These are phyloP conservation scores for Erodium trifolium DNA, from an alignment of 441 rosid species.

Conservation along the genomic window DNA sequence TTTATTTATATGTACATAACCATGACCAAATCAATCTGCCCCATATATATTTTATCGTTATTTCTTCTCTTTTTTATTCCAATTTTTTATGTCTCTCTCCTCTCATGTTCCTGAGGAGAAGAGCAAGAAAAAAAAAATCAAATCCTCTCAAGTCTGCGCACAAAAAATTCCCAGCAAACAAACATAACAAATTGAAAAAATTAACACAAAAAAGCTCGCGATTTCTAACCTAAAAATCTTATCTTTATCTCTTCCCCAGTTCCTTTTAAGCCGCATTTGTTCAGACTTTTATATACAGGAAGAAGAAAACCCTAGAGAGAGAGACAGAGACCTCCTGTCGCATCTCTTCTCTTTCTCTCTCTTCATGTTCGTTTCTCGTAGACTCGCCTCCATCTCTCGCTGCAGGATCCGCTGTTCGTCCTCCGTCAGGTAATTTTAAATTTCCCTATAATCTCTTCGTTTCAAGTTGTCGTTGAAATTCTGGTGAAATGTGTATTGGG, in stretches of 20 bases:
- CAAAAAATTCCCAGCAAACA: not conserved
- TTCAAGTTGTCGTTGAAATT: not conserved
- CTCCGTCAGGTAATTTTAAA: not conserved
- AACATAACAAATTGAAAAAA: not conserved
- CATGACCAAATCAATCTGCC: slow-evolving; percentile 1
- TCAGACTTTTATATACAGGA: not conserved
- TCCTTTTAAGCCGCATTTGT: not conserved
- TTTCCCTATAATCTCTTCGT: not conserved
- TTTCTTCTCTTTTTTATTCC: not conserved
- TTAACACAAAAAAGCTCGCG: not conserved
- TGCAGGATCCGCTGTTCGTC: not conserved
- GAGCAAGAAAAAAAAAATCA: not conserved
- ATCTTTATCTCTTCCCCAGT: not conserved
- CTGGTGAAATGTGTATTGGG: too few relatives aligned
- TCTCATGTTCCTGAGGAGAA: not conserved
- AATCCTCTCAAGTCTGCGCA: not conserved
- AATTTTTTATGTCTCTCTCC: not conserved
- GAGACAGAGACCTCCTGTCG: slow-evolving; percentile 2
- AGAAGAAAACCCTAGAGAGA: slow-evolving; percentile 6
- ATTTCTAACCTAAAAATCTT: slow-evolving; percentile 2
- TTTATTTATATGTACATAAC: not conserved
- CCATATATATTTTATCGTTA: not conserved
- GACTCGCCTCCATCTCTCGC: not conserved
- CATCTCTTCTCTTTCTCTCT: slow-evolving; percentile 3
- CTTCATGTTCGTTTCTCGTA: not conserved